A percentile compares a stretch with the other conserved stretches of the same genome.
These are phyloP conservation scores for Saccharomyces hybrid DNA, from an alignment of 1,139 yeast species.

Conservation along the genomic window DNA sequence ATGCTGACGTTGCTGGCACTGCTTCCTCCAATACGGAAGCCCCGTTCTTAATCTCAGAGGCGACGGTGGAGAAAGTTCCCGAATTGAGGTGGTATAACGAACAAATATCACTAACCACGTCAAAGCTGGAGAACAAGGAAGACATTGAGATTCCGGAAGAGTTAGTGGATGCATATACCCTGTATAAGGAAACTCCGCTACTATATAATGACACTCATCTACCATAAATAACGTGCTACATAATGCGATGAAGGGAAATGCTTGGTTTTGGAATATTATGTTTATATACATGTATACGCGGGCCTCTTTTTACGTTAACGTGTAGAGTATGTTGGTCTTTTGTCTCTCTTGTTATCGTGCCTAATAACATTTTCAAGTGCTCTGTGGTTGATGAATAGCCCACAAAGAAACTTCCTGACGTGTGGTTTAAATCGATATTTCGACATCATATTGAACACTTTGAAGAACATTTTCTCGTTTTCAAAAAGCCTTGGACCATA, in stretches of 20 bases:
- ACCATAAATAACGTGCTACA: not conserved
- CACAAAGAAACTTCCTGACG: slow-evolving; percentile 61
- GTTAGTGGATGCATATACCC: slow-evolving; percentile 22
- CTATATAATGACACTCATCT: slow-evolving; percentile 22
- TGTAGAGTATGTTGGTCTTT: not conserved
- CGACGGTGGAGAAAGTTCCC: slow-evolving; percentile 18
- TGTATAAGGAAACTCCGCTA: slow-evolving; percentile 25
- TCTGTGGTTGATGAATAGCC: slow-evolving; percentile 51
- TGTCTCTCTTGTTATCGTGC: slow-evolving; percentile 34
- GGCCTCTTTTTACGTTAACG: not conserved
- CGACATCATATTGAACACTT: slow-evolving; percentile 57
- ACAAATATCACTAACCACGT: slow-evolving; percentile 14
- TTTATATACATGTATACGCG: not conserved
- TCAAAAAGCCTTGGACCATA: slow-evolving; percentile 49
- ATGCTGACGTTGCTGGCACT: slow-evolving; percentile 10
- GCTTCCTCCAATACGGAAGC: not conserved
- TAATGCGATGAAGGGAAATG: not conserved
- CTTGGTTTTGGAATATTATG: not conserved
- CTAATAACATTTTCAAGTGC: slow-evolving; percentile 49
- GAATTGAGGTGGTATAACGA: slow-evolving; percentile 26
- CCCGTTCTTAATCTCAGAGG: slow-evolving; percentile 14
- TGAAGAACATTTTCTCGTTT: slow-evolving; percentile 48
- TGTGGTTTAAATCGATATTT: slow-evolving; percentile 58
- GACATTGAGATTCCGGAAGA: slow-evolving; percentile 24
- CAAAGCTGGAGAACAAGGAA: slow-evolving; percentile 8